phyloP scores from a whole-genome alignment of 345 rosid species.

The Mercurialis annua region DNA sequence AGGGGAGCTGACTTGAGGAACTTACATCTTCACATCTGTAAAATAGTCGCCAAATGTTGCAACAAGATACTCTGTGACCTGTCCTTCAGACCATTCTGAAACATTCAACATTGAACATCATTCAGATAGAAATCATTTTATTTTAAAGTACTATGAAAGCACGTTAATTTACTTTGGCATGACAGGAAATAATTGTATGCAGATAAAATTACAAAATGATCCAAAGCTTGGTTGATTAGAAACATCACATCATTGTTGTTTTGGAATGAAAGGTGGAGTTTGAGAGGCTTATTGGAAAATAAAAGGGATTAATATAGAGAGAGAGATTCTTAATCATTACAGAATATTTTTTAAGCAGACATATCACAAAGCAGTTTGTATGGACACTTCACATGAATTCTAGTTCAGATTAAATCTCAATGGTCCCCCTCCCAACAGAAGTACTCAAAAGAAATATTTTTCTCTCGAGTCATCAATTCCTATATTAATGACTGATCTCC shows the following conservation, averaged over 20 bases:
- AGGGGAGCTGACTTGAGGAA: constrained; percentile 5
- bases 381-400: background rate
- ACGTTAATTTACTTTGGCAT: background rate
- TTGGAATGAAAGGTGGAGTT: too few relatives aligned
- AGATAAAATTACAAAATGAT: background rate
- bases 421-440: background rate
- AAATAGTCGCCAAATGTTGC: constrained; percentile 97
- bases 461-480: background rate
- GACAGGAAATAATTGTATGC: background rate
- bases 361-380: background rate
- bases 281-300: background rate
- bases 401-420: background rate
- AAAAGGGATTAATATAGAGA: background rate
- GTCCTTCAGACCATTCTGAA: constrained; percentile 96
- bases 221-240: background rate
- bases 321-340: background rate
- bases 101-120: constrained; percentile 25
- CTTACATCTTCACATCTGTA: constrained; percentile 93
- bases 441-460: background rate
- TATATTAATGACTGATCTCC: background rate
- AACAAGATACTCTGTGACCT: constrained; percentile 87
- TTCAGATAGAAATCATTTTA: constrained; percentile 13
- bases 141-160: background rate
- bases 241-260: background rate
- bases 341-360: background rate